Evolutionary conservation across 495 filamentous ascomycete species (phyloP).

Genomic region (Neurospora sp.): DNA sequence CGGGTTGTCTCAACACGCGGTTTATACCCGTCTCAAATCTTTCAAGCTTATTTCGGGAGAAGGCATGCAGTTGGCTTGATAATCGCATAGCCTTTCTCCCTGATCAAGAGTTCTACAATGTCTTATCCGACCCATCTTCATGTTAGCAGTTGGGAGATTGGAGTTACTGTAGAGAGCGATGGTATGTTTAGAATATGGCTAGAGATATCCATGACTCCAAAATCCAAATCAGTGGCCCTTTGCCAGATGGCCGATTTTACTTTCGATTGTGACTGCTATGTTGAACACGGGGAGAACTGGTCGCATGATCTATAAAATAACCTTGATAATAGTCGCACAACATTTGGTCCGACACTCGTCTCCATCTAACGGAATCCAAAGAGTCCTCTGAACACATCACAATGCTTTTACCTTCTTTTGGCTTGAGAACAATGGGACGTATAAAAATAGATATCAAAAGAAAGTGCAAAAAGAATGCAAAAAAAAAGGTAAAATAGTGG

Average conservation of each 20-base stretch:
- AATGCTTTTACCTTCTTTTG: no score
- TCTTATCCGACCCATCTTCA: neutral
- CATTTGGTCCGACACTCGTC: no score
- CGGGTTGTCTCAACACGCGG: neutral
- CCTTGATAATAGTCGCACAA: no score
- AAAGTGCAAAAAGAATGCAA: no score
- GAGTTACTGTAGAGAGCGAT: neutral
- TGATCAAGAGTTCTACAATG: neutral
- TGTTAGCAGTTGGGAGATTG: neutral
- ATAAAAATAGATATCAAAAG: no score
- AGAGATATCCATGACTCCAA: neutral
- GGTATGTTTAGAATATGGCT: neutral
- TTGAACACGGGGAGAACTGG: neutral
- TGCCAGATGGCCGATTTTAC: neutral
- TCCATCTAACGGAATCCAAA: no score
- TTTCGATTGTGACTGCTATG: neutral
- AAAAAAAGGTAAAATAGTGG: no score
- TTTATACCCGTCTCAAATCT: neutral
- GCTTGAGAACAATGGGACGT: no score
- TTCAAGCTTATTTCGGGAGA: neutral
- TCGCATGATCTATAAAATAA: neutral
- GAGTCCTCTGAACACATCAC: no score
- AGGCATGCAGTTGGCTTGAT: neutral
- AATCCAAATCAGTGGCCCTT: neutral
- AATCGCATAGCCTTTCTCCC: neutral